Evolutionary conservation across 129 eudicot genomes (phyloP).

Genomic region (Flaveria bidentis): DNA sequence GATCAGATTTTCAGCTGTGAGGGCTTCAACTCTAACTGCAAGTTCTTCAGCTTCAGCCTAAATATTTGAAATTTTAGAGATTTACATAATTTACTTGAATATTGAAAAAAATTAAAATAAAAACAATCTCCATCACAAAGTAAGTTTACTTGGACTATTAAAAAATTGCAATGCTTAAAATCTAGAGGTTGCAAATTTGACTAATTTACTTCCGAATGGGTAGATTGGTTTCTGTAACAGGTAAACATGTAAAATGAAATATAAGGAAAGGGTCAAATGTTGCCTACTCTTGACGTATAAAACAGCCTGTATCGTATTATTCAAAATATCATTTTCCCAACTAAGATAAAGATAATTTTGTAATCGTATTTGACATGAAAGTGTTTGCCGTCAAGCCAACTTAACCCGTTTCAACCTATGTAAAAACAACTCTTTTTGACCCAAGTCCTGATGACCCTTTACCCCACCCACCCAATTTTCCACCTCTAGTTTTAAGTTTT

Average conservation of each 20-base stretch:
- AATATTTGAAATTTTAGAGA: background rate
- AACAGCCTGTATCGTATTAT: background rate
- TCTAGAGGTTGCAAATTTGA: background rate
- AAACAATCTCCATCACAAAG: background rate
- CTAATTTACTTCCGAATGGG: background rate
- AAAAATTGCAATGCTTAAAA: background rate
- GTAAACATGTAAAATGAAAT: background rate
- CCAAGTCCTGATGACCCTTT: background rate
- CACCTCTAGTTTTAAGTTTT: background rate
- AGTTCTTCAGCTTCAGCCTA: slow-evolving; percentile 97
- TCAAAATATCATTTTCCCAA: background rate
- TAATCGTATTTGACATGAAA: background rate
- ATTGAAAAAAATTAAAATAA: no score
- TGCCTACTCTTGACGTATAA: background rate
- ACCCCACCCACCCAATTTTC: slow-evolving; percentile 5
- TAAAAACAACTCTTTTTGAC: background rate
- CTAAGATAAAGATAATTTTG: background rate
- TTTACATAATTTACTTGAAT: background rate
- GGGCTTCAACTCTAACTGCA: slow-evolving; percentile 63
- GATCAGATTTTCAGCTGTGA: slow-evolving; percentile 62
- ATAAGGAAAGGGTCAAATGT: background rate
- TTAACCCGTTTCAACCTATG: background rate
- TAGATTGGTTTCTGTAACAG: background rate
- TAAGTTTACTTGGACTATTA: background rate
- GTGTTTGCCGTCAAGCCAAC: background rate